Evolutionary conservation across 202 grass and related monocot species (phyloP), one percentile per base, ranked within the genome.

Genomic region (Saccharum hybrid): DNA sequence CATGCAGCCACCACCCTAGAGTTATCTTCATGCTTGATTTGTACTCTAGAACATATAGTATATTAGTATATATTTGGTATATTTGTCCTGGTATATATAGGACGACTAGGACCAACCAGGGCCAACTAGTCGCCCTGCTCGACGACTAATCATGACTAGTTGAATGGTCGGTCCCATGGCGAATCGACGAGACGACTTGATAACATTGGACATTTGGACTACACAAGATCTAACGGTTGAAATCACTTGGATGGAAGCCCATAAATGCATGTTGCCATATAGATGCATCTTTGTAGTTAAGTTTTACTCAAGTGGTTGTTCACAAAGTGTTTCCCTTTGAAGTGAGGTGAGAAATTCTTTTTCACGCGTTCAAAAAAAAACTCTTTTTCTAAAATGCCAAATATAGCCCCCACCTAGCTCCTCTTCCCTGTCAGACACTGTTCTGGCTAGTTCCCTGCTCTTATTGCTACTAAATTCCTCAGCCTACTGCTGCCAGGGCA

Each of bases 391-490:
- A 57, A 76, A 60, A 76, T 5, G 42, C 2, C 16, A 75, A 21
- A 39, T 39, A 11, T 46, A 59, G 51, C 19, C n/a, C 33, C 31
- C 22, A 23, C 22, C 9, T 11, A 26, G 21, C 1, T 34, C 65
- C 8, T 39, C 34, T 67, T 16, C 37, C 7, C 6, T 7, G 34
- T 13, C 30, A 16, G 15, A 37, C 33, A n/a, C 9, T 22, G 33
- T 75, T 39, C 26, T 75, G 51, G 31, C 10, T 7, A 75, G 69
- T 72, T 72, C 26, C 42, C 6, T 49, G 42, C 69, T 22, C 72
- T n/a, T 36, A 33, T 33, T 23, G 51, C 72, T 34, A 75, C 10
- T 51, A 51, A 51, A 62, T 26, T 76, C 11, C 21, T 42, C 40
- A 37, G 1, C 34, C 11, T n/a, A 41, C 54, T 34, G 13, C 28